Evolutionary conservation across 495 filamentous ascomycete genomes (phyloP), one percentile per base, ranked within the genome.

Genomic region (Penicillium salamii): DNA sequence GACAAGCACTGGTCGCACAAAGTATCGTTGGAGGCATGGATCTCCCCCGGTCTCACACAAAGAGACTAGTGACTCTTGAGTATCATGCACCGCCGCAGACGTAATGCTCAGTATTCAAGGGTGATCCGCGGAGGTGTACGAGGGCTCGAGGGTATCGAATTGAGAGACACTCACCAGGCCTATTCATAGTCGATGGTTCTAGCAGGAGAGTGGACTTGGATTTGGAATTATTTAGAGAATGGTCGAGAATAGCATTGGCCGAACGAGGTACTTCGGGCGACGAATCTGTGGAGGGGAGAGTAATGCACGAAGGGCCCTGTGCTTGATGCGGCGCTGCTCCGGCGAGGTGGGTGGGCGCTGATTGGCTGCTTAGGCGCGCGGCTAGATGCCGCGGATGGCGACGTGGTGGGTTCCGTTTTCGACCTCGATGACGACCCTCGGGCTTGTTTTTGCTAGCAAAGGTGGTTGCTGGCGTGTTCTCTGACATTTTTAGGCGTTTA

Each of bases 161-260:
- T 43, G 52, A 58, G 57, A 29, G 53, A 63, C 44, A 70, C 69
- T 40, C 52, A 74, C 71, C 71, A 71, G 67, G 67, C 57, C 71
- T 65, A 60, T 74, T 74, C 71, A 74, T 74, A 52, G 21, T 55
- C 28, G 41, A 34, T 34, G 17, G 7, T 33, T 53, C 48, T 7
- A n/a, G 23, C n/a, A 26, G 41, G 38, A 15, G 36, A 18, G 15
- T 28, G 24, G 34, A 34, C 38, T 39, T 14, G 33, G 46, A 32
- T 26, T 31, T 24, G 48, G 23, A 37, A 32, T 49, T 28, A 23
- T 34, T 41, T 50, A 41, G 52, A 55, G 18, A 48, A 53, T 48
- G 29, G 29, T 31, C 37, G 20, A 45, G n/a, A 43, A 21, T 34
- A 44, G 35, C 24, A 29, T 39, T 42, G 38, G 28, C 32, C 35